Percentiles rank a stretch among this genome's conserved stretches.
phyloP scores from a whole-genome alignment of 2,329 filamentous ascomycete species.

The Diaporthe destruens region DNA sequence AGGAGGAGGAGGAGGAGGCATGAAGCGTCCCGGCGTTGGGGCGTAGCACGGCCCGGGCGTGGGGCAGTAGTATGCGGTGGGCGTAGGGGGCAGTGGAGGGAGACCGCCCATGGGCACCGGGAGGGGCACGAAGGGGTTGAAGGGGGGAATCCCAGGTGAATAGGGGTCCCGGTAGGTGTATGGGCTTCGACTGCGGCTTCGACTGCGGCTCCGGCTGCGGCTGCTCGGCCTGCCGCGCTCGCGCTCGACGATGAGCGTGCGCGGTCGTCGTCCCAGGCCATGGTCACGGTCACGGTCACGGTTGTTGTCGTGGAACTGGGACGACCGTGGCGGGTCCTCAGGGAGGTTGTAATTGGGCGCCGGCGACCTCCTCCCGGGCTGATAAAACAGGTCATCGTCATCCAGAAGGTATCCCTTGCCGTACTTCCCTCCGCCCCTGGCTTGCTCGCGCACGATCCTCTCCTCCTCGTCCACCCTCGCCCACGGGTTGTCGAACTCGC shows the following conservation, averaged over 20 bases:
- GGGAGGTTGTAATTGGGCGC: not conserved
- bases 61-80: not conserved
- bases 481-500: slow-evolving; percentile 46
- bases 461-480: slow-evolving; percentile 43
- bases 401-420: slow-evolving; percentile 13
- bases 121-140: slow-evolving; percentile 29
- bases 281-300: too few relatives aligned
- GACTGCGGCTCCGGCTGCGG: not conserved
- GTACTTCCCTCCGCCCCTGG: slow-evolving; percentile 10
- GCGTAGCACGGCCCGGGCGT: not conserved
- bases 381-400: not conserved
- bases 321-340: not conserved
- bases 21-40: slow-evolving; percentile 1
- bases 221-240: not conserved
- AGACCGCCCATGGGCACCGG: not conserved
- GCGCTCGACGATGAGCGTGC: not conserved
- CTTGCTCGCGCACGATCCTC: slow-evolving; percentile 28
- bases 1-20: not conserved
- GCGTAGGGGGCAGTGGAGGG: not conserved
- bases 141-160: not conserved
- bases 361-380: slow-evolving; percentile 17
- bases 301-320: not conserved
- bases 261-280: not conserved
- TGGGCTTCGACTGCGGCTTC: slow-evolving; percentile 15
- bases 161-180: not conserved